A percentile compares a stretch with the other conserved stretches of the same genome.
phyloP scores from a whole-genome alignment of 2,329 filamentous ascomycete genomes.

The Xylaria sp. region DNA sequence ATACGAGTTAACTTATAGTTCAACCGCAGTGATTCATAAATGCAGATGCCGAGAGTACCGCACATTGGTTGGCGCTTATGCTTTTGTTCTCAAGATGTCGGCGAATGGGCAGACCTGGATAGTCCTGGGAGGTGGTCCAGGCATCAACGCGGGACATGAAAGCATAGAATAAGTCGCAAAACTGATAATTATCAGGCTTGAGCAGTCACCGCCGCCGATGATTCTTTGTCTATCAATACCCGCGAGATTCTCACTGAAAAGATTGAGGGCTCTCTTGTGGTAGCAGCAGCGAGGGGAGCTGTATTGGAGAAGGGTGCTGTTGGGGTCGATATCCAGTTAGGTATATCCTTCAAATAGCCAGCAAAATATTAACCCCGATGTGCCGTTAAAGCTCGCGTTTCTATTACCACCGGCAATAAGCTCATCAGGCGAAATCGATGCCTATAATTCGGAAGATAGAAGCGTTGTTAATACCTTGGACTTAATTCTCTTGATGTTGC shows the following conservation, averaged over 20 bases:
- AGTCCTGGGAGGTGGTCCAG: background rate
- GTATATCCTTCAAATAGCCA: conserved; percentile 26
- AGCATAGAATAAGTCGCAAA: background rate
- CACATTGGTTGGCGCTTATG: background rate
- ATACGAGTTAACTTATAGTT: background rate
- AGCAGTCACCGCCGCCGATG: background rate
- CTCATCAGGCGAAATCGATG: conserved; percentile 28
- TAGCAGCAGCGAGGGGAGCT: conserved; percentile 12
- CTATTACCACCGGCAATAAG: conserved; percentile 25
- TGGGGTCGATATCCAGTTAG: conserved; percentile 9
- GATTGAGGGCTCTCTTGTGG: background rate
- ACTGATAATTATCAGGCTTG: background rate
- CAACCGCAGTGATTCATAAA: background rate
- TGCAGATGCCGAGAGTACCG: conserved; percentile 6
- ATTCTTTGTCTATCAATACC: background rate
- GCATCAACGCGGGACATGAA: conserved; percentile 4
- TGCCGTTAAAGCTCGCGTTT: conserved; percentile 27
- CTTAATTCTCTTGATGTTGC: no score
- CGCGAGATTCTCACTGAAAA: background rate
- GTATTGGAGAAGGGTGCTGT: background rate
- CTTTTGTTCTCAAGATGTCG: background rate
- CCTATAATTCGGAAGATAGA: conserved; percentile 28
- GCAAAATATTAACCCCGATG: conserved; percentile 28
- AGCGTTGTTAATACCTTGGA: conserved; percentile 25
- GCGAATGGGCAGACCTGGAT: background rate